phyloP scores from a whole-genome alignment of 768 basidiomycete species.

The Lactifluus subvellereus region DNA sequence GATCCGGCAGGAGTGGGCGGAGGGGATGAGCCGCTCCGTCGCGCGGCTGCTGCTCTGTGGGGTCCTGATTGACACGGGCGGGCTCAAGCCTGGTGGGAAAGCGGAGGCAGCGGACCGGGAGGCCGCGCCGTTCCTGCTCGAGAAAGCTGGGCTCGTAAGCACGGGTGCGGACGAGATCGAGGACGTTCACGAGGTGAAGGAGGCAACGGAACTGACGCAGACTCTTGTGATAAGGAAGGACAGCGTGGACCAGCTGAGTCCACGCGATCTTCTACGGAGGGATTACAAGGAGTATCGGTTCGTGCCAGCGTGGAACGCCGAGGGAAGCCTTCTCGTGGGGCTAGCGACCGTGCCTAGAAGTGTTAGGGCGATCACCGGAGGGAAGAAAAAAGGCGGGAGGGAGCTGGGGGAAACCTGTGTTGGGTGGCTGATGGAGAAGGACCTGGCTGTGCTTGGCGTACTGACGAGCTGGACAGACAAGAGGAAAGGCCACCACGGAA shows the following conservation, averaged over 20 bases:
- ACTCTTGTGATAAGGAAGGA: slow-evolving; percentile 53
- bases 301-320: slow-evolving; percentile 39
- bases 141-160: slow-evolving; percentile 44
- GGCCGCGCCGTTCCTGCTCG: slow-evolving; percentile 59
- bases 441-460: slow-evolving; percentile 66
- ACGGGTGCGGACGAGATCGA: slow-evolving; percentile 21
- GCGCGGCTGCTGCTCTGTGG: slow-evolving; percentile 43
- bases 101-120: slow-evolving; percentile 57
- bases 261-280: slow-evolving; percentile 77
- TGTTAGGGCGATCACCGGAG: slow-evolving; percentile 48
- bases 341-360: slow-evolving; percentile 77
- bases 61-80: slow-evolving; percentile 83
- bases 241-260: slow-evolving; percentile 59
- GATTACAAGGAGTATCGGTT: slow-evolving; percentile 89
- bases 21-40: slow-evolving; percentile 23
- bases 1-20: slow-evolving; percentile 21
- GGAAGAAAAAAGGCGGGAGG: slow-evolving; percentile 36
- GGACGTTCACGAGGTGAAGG: slow-evolving; percentile 36
- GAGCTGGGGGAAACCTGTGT: slow-evolving; percentile 38
- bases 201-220: slow-evolving; percentile 45
- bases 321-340: slow-evolving; percentile 53
- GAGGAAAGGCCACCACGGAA: slow-evolving; percentile 44
- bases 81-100: slow-evolving; percentile 73
- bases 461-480: slow-evolving; percentile 65
- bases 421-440: slow-evolving; percentile 61